Base-by-base conservation (phyloP, 2,329 filamentous ascomycete species). In the Xylariaceae sp. region DNA sequence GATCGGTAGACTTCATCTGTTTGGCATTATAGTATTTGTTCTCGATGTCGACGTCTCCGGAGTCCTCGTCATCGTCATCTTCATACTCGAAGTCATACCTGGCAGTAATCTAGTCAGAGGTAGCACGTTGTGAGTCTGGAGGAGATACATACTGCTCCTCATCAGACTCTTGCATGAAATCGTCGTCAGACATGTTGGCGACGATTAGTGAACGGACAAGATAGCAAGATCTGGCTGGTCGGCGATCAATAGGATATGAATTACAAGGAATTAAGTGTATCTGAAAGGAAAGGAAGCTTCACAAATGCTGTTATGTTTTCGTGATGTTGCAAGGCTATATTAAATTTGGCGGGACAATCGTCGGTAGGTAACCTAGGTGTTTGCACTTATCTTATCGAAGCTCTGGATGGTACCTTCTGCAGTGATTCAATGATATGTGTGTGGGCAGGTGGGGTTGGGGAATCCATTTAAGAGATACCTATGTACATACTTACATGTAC, bases 21-120 rank as follows among this genome's bases (percentile, higher is more conserved):
- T 99, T 99, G 43, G 95, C 95, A 76, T 97, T 98, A 82, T 98
- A 99, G 80, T 99, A 99, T 78, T 96, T 97, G 80, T 99, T 99
- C 74, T 99, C 95, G 73, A 98, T 96, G 65, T 93, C 92, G 67
- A 97, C 90, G 72, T 97, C 91, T 55, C 88, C 92, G 29, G 84
- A 86, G 55, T 96, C 89, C 43, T 96, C 90, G 47, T 95, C 92
- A 54, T 96, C 91, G 63, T 92, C 91, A 56, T 88, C 95, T 72
- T 97, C 93, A 75, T 97, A 98, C 71, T 98, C 93, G 73, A 98
- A 98, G 76, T 98, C 95, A 72, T 97, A 92, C 68, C 89, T 90
- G 56, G 3, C 6, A 7, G 44, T 10, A 10, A 19, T 18, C 46
- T 40, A 40, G 21, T 59, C 12, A 54, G 37, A 20, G 26, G 40